Base-by-base conservation (phyloP, 805 yeast species). In the Schizosaccharomyces lindneri region DNA sequence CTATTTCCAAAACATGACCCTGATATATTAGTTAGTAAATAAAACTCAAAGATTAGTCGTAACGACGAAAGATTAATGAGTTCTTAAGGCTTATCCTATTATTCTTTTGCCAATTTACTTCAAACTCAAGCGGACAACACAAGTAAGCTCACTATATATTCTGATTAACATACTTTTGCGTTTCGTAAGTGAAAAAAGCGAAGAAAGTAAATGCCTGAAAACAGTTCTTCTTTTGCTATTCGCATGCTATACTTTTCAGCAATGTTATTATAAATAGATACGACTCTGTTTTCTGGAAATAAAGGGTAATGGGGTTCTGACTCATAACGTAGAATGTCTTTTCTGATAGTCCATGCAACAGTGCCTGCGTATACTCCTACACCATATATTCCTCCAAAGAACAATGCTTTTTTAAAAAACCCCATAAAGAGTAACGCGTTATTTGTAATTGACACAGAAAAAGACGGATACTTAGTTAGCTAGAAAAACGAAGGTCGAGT, bases 1-100 rank as follows among this genome's bases (percentile, higher is more conserved):
- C 84, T 11, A 90, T 93, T 71, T 93, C 98, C 62, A 93, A 73
- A 1, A 88, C 96, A 69, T 93, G 96, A 27, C 98, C 98, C 75
- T 73, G 19, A 3, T 36, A 36, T 5, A 36, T 3, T 7, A 36
- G 17, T 36, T 36, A 36, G 41, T 36, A 36, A 36, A 27, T 27
- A 11, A 36, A 36, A 5, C 15, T 36, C 15, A 6, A 7, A 36
- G 17, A 36, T 1, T 11, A 36, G 17, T 36, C 15, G 41, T 36
- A 36, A 36, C 41, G 41, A 36, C 11, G 11, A 36, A 36, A 36
- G 41, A 36, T 36, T 2, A 36, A 13, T 36, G 32, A 31, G 1
- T 36, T 1, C 13, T 36, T 36, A 13, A 11, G 41, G 15, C 41
- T 36, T 11, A 5, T 36, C 9, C 13, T 6, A 36, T 11, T 36